Evolutionary conservation across 2,329 filamentous ascomycete genomes (phyloP).

Genomic region (Venturia oleaginea): DNA sequence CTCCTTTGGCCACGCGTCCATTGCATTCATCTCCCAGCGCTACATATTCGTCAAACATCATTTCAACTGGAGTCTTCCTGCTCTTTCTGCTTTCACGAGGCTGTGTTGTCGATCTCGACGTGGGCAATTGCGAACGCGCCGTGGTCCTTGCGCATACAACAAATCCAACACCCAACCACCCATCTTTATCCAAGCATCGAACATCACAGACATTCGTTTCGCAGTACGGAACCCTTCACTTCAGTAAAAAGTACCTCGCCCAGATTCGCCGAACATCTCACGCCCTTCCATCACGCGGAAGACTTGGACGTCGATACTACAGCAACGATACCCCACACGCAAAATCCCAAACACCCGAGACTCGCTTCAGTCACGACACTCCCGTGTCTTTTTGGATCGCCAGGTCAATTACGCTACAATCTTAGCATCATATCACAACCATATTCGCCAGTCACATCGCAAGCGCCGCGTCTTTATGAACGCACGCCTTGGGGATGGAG

Average conservation of each 20-base stretch:
- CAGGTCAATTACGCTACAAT: not conserved
- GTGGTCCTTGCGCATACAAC: slow-evolving; percentile 4
- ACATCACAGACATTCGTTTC: slow-evolving; percentile 5
- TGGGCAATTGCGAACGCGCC: slow-evolving; percentile 3
- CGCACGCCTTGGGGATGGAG: not conserved
- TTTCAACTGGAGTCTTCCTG: not conserved
- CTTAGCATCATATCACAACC: not conserved
- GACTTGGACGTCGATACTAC: not conserved
- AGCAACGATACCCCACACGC: not conserved
- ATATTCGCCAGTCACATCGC: not conserved
- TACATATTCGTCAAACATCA: not conserved
- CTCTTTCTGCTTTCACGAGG: not conserved
- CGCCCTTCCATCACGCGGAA: not conserved
- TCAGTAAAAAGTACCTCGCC: not conserved
- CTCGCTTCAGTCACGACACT: not conserved
- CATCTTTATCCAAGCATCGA: not conserved
- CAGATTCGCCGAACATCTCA: slow-evolving; percentile 5
- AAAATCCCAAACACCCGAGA: not conserved
- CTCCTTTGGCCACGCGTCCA: not conserved
- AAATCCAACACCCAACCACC: not conserved
- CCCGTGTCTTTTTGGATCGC: slow-evolving; percentile 3
- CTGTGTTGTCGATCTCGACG: not conserved
- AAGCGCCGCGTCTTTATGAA: not conserved
- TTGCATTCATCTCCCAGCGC: not conserved
- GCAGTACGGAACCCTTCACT: not conserved